A percentile compares a stretch with the other conserved stretches of the same genome.
Evolutionary conservation across 1,139 yeast species (phyloP).

Genomic region (Groenewaldozyma sp.): DNA sequence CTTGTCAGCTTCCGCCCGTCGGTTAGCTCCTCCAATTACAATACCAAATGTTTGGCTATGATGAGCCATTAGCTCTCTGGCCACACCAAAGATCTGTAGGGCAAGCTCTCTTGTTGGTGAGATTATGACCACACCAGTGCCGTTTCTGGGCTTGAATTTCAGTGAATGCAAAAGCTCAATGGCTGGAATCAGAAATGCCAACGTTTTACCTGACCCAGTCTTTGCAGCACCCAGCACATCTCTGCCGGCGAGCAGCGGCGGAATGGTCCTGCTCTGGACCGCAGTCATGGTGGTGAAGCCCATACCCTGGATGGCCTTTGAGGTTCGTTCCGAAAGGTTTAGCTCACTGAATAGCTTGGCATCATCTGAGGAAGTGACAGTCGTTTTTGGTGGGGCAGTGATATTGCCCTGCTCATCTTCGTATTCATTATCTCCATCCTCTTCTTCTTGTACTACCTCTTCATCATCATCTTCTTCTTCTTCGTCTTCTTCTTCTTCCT

Average conservation of each 20-base stretch:
- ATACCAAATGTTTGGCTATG: constrained; percentile 94
- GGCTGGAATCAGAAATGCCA: constrained; percentile 92
- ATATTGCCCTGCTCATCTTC: constrained; percentile 21
- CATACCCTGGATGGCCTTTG: constrained; percentile 72
- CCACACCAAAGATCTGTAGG: constrained; percentile 93
- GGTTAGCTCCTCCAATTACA: constrained; percentile 96
- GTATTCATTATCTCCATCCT: constrained; percentile 19
- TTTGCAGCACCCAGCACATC: constrained; percentile 97
- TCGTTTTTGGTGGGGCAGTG: constrained; percentile 14
- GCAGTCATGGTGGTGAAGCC: constrained; percentile 86
- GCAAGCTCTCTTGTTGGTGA: constrained; percentile 93
- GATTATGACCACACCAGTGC: constrained; percentile 80
- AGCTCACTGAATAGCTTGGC: constrained; percentile 41
- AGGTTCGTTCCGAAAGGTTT: constrained; percentile 70
- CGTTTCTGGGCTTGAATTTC: constrained; percentile 85
- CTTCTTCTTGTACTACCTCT: constrained; percentile 18
- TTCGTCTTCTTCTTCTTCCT: constrained; percentile 13
- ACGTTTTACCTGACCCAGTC: constrained; percentile 96
- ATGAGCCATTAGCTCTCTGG: constrained; percentile 81
- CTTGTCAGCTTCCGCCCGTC: constrained; percentile 95
- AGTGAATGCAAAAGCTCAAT: constrained; percentile 82
- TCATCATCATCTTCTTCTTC: constrained; percentile 12
- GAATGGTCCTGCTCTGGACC: constrained; percentile 90
- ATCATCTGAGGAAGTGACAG: constrained; percentile 15
- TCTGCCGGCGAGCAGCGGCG: constrained; percentile 88